Evolutionary conservation across 768 basidiomycete genomes (phyloP), one percentile per base, ranked within the genome.

Genomic region (Candolleomyces eurysporus): DNA sequence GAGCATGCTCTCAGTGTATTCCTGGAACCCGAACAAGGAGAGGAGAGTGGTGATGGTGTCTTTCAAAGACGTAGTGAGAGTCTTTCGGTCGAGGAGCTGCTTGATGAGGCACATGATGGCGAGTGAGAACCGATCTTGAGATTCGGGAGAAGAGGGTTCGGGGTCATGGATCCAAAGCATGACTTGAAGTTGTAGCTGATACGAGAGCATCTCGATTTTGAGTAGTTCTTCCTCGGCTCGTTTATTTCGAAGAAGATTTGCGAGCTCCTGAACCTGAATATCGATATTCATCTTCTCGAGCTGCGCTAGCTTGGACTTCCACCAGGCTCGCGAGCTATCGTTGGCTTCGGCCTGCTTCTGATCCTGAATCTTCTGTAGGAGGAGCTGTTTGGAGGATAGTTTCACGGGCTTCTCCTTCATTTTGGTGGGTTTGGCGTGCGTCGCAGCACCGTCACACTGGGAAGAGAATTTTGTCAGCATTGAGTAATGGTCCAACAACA

Each of bases 141-240:
- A 71, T 13, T 64, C 55, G 7, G 69, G 52, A 1, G 74, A 71
- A 8, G 81, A 80, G 5, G 69, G 73, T 10, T 73, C 68, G 1
- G 73, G 58, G 54, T 84, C 78, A 40, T 76, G 76, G 42, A 84
- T 78, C 89, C 89, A 90, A 36, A 66, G 63, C 42, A 68, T 66
- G 39, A 89, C 70, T 56, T 81, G 73, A 5, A 87, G 75, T 62
- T 90, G 76, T 46, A 90, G 65, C 1, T 72, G 74, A 65, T 80
- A 89, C 3, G 89, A 67, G 1, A 74, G 74, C 61, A 85, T 73
- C 67, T 90, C 86, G 8, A 79, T 70, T 0, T 72, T 72, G n/a
- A 87, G 73, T 63, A 75, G 72, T 0, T 76, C 76, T 32, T 81
- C 79, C 17, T 70, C 70, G 50, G 74, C 71, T 53, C 76, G 78